These are phyloP conservation scores for Aspergillus coremiiformis DNA, from an alignment of 495 filamentous ascomycete genomes.

Conservation along the genomic window DNA sequence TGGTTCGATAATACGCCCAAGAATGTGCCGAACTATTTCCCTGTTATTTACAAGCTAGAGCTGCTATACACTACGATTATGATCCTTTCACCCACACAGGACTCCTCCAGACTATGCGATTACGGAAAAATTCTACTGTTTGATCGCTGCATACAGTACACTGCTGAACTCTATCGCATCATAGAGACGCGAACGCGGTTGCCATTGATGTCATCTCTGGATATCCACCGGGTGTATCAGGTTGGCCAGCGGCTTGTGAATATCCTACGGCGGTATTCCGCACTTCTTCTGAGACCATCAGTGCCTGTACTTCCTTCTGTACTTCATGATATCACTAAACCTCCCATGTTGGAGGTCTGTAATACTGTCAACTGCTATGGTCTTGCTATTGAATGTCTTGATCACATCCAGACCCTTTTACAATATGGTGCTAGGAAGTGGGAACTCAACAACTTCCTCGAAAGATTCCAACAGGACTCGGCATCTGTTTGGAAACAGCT, in stretches of 20 bases:
- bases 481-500: conserved; percentile 7
- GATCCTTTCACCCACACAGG: conserved; percentile 65
- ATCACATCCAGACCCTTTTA: conserved; percentile 28
- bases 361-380: conserved; percentile 32
- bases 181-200: conserved; percentile 26
- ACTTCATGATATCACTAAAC: conserved; percentile 29
- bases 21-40: conserved; percentile 49
- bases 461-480: conserved; percentile 26
- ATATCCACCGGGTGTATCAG: conserved; percentile 36
- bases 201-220: conserved; percentile 31
- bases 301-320: conserved; percentile 28
- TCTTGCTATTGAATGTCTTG: conserved; percentile 30
- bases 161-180: conserved; percentile 35
- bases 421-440: conserved; percentile 30
- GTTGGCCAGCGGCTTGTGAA: conserved; percentile 27
- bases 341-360: conserved; percentile 30
- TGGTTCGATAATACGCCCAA: conserved; percentile 59
- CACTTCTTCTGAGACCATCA: conserved; percentile 27
- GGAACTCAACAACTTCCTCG: conserved; percentile 22
- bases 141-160: conserved; percentile 69
- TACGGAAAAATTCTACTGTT: conserved; percentile 72
- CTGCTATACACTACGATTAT: conserved; percentile 78
- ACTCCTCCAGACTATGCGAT: conserved; percentile 53
- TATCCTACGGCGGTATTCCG: conserved; percentile 27
- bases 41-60: conserved; percentile 70